These are phyloP conservation scores for Colletotrichum echinochloae DNA, from an alignment of 2,329 filamentous ascomycete genomes.

Conservation along the genomic window DNA sequence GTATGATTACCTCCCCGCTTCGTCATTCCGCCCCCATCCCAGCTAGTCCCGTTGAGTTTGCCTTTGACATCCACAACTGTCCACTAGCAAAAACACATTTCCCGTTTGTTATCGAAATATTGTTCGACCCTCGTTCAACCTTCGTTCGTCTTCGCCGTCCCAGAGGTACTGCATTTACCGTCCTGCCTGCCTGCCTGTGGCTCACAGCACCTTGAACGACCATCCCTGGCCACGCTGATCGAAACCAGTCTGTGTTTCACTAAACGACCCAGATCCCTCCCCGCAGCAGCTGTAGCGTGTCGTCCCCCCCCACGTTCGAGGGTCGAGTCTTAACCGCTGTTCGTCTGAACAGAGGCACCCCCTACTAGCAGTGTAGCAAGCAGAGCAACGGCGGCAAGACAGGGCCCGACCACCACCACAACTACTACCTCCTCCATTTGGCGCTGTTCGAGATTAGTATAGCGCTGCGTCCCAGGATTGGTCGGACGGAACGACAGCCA, in stretches of 20 bases:
- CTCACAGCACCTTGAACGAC: background rate
- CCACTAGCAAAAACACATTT: conserved; percentile 4
- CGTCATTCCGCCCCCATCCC: conserved; percentile 22
- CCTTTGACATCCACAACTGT: conserved; percentile 17
- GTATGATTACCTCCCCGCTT: conserved; percentile 16
- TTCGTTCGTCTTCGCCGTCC: conserved; percentile 3
- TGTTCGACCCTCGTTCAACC: background rate
- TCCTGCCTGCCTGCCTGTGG: background rate
- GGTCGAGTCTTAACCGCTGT: conserved; percentile 28
- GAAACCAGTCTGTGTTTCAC: conserved; percentile 40
- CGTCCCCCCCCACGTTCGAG: conserved; percentile 2
- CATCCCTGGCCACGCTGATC: conserved; percentile 25
- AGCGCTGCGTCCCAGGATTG: conserved; percentile 33
- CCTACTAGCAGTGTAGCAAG: background rate
- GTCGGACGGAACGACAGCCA: conserved; percentile 28
- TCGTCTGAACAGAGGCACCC: conserved; percentile 32
- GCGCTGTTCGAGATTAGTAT: conserved; percentile 33
- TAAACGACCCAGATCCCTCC: conserved; percentile 40
- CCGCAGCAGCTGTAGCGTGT: conserved; percentile 32
- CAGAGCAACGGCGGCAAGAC: background rate
- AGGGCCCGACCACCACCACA: background rate
- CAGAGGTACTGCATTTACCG: background rate
- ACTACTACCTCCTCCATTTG: background rate
- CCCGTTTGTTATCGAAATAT: conserved; percentile 1
- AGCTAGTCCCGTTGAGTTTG: conserved; percentile 7